A percentile compares a stretch with the other conserved stretches of the same genome.
These are phyloP conservation scores for Lotus japonicus DNA, from an alignment of 306 rosid genomes.

Conservation along the genomic window DNA sequence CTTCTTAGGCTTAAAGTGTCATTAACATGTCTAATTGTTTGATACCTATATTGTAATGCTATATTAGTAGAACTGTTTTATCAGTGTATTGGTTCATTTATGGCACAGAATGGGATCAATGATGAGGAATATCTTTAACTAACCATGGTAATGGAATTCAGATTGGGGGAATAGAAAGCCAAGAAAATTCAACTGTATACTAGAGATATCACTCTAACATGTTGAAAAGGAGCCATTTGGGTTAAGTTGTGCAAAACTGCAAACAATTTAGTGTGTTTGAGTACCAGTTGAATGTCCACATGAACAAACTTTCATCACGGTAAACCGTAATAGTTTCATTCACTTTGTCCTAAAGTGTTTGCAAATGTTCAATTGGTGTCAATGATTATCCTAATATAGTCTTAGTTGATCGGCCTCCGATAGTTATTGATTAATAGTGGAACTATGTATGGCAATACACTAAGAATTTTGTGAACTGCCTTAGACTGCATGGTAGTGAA, in stretches of 20 bases:
- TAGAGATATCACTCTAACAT: constrained; percentile 13
- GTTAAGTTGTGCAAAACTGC: not conserved
- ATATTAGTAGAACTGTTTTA: constrained; percentile 1
- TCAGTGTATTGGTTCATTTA: not conserved
- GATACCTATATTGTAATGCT: not conserved
- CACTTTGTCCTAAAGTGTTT: too few species aligned
- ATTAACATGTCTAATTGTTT: constrained; percentile 8
- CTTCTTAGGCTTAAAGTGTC: constrained; percentile 29
- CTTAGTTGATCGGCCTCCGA: too few species aligned
- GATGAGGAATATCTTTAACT: constrained; percentile 12
- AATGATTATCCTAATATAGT: too few species aligned
- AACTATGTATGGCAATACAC: too few species aligned
- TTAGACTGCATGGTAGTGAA: too few species aligned
- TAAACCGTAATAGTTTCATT: too few species aligned
- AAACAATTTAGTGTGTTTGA: not conserved
- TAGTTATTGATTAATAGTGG: too few species aligned
- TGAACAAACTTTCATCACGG: too few species aligned
- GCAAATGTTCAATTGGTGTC: too few species aligned
- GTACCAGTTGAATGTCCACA: too few species aligned
- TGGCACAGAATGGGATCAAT: not conserved
- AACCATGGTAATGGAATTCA: constrained; percentile 11
- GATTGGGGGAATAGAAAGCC: constrained; percentile 11
- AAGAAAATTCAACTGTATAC: constrained; percentile 18
- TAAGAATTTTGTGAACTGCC: too few species aligned
- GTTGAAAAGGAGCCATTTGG: not conserved